Base-by-base conservation (phyloP, 2,329 filamentous ascomycete species). In the Colletotrichum eremochloae region DNA sequence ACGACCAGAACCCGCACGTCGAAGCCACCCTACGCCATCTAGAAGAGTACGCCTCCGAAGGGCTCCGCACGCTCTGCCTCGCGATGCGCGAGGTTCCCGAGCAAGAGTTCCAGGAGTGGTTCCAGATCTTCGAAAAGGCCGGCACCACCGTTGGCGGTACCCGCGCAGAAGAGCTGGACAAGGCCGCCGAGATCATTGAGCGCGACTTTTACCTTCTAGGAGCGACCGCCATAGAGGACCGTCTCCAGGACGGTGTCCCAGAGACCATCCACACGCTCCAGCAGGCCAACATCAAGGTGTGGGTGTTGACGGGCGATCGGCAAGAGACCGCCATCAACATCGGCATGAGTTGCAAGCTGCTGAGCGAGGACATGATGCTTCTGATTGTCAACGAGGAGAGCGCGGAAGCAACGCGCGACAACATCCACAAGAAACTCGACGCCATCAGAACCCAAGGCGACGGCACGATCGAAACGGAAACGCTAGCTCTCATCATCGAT, bases 301-400 rank as follows among this genome's bases (percentile, higher is more conserved):
- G 96, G 96, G 96, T 99, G 29, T 83, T 99, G 81, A 99, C 96
- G 50, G 96, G 96, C 77, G 96, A 99, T 85, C 91, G 96, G 78
- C 97, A 99, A 83, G 96, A 99, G 83, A 99, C 96, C 38, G 96
- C 96, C 68, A 99, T 99, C 88, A 99, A 99, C 81, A 99, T 99
- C 76, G 96, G 97, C 75, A 99, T 99, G 96, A 98, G 95, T 81
- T 99, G 96, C 84, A 98, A 98, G 84, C 89, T 99, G 62, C 94
- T 99, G 73, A 97, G 95, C 76, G 96, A 99, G 82, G 97, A 99
- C 78, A 99, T 99, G 96, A 97, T 96, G 79, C 88, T 99, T 14
- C 86, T 99, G 67, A 98, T 99, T 77, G 89, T 99, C 79, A 99
- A 99, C 79, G 96, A 99, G 80, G 95, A 98, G 77, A 88, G 85